A percentile compares a stretch with the other conserved stretches of the same genome.
These are phyloP conservation scores for Dendrostoma leiphaemia DNA, from an alignment of 2,329 filamentous ascomycete species.

Conservation along the genomic window DNA sequence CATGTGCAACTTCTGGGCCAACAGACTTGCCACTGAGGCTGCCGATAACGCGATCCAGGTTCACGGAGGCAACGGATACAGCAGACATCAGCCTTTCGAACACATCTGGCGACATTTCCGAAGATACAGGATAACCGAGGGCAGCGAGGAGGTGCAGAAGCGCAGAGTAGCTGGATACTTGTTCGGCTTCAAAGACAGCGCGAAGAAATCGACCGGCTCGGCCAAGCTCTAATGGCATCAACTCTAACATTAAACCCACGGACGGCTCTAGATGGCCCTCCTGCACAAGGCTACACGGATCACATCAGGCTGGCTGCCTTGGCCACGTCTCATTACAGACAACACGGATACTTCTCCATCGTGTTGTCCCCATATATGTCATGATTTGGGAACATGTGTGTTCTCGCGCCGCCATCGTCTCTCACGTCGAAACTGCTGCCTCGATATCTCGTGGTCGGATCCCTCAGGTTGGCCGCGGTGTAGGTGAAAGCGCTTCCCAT, in stretches of 20 bases:
- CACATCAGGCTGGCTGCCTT: too few species aligned
- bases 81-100: constrained; percentile 58
- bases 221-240: not conserved
- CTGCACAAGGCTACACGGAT: too few species aligned
- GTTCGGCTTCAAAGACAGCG: constrained; percentile 24
- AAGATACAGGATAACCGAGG: constrained; percentile 62
- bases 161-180: constrained; percentile 60
- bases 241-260: too few species aligned
- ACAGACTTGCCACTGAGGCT: constrained; percentile 57
- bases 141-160: constrained; percentile 65
- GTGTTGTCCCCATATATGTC: constrained; percentile 21
- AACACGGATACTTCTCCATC: constrained; percentile 28
- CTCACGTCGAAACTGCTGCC: constrained; percentile 28
- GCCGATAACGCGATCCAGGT: constrained; percentile 63
- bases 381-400: constrained; percentile 32
- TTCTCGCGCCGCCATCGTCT: constrained; percentile 30
- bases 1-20: constrained; percentile 68
- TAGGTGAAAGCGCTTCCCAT: constrained; percentile 33
- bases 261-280: too few species aligned
- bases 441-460: constrained; percentile 32
- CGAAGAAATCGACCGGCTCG: not conserved
- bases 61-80: constrained; percentile 59
- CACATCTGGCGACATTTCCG: constrained; percentile 65
- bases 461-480: constrained; percentile 31
- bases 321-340: constrained; percentile 24